Evolutionary conservation across 2,329 filamentous ascomycete genomes (phyloP), one percentile per base, ranked within the genome.

Genomic region (Colletotrichum sp.): DNA sequence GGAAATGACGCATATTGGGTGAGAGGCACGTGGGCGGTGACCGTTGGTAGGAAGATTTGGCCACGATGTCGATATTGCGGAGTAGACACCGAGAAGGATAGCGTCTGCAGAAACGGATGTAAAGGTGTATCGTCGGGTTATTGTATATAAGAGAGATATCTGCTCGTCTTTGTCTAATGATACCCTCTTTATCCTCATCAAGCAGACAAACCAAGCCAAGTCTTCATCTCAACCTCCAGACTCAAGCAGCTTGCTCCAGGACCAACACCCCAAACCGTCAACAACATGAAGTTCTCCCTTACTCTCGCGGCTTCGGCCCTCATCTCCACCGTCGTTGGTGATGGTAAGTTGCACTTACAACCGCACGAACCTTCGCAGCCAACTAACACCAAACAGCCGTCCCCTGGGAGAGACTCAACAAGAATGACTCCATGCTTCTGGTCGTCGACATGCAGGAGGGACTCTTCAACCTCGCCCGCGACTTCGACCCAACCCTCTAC

Each of bases 401-500:
- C 79, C 83, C 79, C 10, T 84, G 82, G 68, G 84, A 85, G 78
- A 81, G 83, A 34, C 80, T 85, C 16, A 78, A 85, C 74, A 85
- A 84, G 75, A 79, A 82, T 39, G 76, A 84, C 69, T 71, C 81
- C 3, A 81, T 85, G 39, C 81, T 85, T 30, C 81, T 85, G 72
- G 79, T 85, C 39, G 82, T 85, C 32, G 84, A 85, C 75, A 82
- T 84, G 68, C 84, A 85, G 77, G 83, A 84, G 72, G 84, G 84
- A 13, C 80, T 84, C 21, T 84, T 82, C 80, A 78, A 83, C 62
- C 44, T 80, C 8, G 92, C 92, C 49, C 90, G 93, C 52, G 94
- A 96, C 84, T 95, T 90, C 81, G 89, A 93, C 72, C 86, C 92
- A 15, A 91, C 89, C 12, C 88, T 93, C 44, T 96, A 91, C 87